Conservation (phyloP, 371 early-diverging fungal species). For the Mucor ambiguus region DNA sequence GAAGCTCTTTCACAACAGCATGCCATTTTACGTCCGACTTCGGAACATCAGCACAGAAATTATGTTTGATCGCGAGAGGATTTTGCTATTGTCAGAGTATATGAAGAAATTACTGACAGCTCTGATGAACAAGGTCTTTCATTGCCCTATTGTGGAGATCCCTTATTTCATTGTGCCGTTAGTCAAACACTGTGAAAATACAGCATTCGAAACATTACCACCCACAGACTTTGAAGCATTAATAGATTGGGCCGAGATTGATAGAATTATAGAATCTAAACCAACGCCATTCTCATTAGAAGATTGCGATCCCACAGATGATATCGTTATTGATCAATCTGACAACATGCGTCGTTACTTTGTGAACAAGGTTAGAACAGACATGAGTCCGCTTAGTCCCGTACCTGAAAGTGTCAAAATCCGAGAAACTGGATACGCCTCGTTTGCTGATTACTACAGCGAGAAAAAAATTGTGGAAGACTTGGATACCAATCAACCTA, state of each 20-base stretch:
- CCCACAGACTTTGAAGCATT: constrained; percentile 7
- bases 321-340: constrained; percentile 55
- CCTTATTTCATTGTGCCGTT: constrained; percentile 65
- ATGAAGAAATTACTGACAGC: constrained; percentile 51
- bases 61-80: constrained; percentile 30
- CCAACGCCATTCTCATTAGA: constrained; percentile 12
- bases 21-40: constrained; percentile 27
- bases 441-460: constrained; percentile 57
- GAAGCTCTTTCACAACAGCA: constrained; percentile 46
- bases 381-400: constrained; percentile 43
- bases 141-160: constrained; percentile 53
- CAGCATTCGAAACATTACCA: constrained; percentile 8
- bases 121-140: constrained; percentile 54
- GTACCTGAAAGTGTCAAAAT: constrained; percentile 30
- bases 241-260: constrained; percentile 66
- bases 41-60: constrained; percentile 25
- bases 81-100: constrained; percentile 52
- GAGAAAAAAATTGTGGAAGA: constrained; percentile 22
- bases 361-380: constrained; percentile 46
- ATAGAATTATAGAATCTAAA: constrained; percentile 17
- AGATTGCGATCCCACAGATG: constrained; percentile 28
- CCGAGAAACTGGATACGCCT: constrained; percentile 45
- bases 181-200: constrained; percentile 17
- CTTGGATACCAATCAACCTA: constrained; percentile 44
- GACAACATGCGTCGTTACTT: constrained; percentile 64